Conservation (phyloP, 805 yeast genomes). For the Barnettozyma sucrosica region DNA sequence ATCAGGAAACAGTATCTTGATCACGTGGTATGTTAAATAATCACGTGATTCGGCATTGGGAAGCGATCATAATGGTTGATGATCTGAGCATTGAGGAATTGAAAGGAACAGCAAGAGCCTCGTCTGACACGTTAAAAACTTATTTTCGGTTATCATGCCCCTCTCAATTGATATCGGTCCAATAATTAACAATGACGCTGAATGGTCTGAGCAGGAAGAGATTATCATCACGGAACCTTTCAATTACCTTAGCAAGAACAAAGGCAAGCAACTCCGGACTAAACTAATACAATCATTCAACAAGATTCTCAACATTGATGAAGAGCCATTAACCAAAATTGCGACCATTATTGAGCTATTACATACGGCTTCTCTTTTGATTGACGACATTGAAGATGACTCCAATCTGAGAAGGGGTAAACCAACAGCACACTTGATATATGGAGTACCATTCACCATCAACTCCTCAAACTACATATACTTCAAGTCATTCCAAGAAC, state of each 20-base stretch:
- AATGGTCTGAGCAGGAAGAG: constrained; percentile 9
- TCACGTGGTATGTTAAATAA: not conserved
- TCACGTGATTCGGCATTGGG: not conserved
- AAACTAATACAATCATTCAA: constrained; percentile 49
- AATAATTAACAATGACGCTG: constrained; percentile 6
- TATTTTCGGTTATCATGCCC: not conserved
- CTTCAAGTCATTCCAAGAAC: constrained; percentile 57
- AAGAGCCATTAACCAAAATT: constrained; percentile 33
- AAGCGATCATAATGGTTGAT: not conserved
- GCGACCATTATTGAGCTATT: constrained; percentile 48
- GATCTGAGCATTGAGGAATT: not conserved
- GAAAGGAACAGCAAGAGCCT: not conserved
- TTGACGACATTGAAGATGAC: constrained; percentile 87
- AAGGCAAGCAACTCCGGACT: constrained; percentile 23
- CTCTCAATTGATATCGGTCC: not conserved
- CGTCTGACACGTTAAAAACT: too few species aligned
- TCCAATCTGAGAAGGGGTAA: constrained; percentile 68
- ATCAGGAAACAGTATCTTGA: not conserved
- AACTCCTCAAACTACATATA: constrained; percentile 82
- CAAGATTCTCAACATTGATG: constrained; percentile 40
- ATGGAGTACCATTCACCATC: constrained; percentile 74
- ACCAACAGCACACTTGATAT: constrained; percentile 73
- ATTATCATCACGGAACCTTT: constrained; percentile 21
- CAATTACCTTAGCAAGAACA: constrained; percentile 19
- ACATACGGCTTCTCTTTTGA: constrained; percentile 61